A percentile compares a stretch with the other conserved stretches of the same genome.
phyloP scores from a whole-genome alignment of 495 filamentous ascomycete genomes.

The Hypoxylon perforatum region DNA sequence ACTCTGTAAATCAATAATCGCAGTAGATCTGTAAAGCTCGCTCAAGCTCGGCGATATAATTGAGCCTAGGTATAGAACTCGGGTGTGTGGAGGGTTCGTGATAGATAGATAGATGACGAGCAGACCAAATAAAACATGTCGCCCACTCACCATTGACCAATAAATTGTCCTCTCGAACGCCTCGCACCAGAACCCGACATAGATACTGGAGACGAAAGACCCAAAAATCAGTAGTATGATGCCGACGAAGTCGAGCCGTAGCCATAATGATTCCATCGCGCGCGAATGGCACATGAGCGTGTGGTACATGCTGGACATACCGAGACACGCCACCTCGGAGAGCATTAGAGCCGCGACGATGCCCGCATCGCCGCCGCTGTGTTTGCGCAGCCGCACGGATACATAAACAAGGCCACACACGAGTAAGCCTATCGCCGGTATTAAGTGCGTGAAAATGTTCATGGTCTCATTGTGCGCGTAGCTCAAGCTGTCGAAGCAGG shows the following conservation, averaged over 20 bases:
- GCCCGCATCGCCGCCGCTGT: conserved; percentile 50
- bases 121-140: too few relatives aligned
- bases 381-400: conserved; percentile 26
- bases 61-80: too few relatives aligned
- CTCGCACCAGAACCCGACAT: conserved; percentile 62
- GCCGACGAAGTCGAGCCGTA: conserved; percentile 60
- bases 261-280: conserved; percentile 51
- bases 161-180: conserved; percentile 53
- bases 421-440: conserved; percentile 53
- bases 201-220: conserved; percentile 62
- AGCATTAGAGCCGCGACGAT: conserved; percentile 57
- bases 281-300: conserved; percentile 62
- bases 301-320: conserved; percentile 60
- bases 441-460: conserved; percentile 84
- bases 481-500: conserved; percentile 71
- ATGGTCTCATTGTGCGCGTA: conserved; percentile 89
- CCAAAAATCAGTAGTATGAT: conserved; percentile 61
- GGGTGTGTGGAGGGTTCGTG: neutral
- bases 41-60: too few relatives aligned
- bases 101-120: neutral
- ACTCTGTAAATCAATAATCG: neutral
- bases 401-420: conserved; percentile 31
- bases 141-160: conserved; percentile 57
- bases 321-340: conserved; percentile 53
- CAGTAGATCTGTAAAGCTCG: too few relatives aligned